A percentile compares a stretch with the other conserved stretches of the same genome.
Conservation (phyloP, 2,329 filamentous ascomycete genomes). For the Colletotrichum spaethianum region DNA sequence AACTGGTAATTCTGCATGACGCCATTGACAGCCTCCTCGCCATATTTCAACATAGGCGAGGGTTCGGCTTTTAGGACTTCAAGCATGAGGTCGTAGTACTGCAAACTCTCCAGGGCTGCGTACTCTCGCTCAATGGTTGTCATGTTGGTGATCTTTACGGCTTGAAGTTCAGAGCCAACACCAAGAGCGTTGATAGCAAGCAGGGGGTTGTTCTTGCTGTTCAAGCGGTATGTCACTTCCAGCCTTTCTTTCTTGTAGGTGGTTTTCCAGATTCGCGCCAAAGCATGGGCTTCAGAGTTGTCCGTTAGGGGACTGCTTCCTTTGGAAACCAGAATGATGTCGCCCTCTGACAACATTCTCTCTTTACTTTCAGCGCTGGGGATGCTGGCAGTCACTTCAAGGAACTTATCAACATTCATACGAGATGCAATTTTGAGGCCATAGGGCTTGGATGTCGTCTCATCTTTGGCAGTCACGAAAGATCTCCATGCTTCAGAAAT, state of each 20-base stretch:
- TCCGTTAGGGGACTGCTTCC: slow-evolving; percentile 78
- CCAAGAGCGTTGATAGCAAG: slow-evolving; percentile 68
- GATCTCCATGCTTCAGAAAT: slow-evolving; percentile 96
- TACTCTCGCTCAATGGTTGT: slow-evolving; percentile 97
- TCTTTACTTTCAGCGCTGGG: slow-evolving; percentile 79
- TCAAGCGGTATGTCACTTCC: slow-evolving; percentile 89
- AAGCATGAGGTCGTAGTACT: slow-evolving; percentile 96
- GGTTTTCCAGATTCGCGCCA: slow-evolving; percentile 86
- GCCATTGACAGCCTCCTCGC: slow-evolving; percentile 77
- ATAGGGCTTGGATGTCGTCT: slow-evolving; percentile 84
- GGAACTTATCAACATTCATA: slow-evolving; percentile 90
- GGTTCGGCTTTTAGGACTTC: slow-evolving; percentile 92
- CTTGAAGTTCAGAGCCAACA: slow-evolving; percentile 79
- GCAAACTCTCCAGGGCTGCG: slow-evolving; percentile 88
- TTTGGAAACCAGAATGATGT: slow-evolving; percentile 89
- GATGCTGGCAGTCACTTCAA: slow-evolving; percentile 91
- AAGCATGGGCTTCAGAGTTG: slow-evolving; percentile 79
- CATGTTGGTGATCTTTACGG: slow-evolving; percentile 90
- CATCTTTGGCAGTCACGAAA: slow-evolving; percentile 91
- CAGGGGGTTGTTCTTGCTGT: slow-evolving; percentile 75
- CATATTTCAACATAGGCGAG: slow-evolving; percentile 87
- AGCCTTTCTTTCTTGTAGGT: slow-evolving; percentile 85
- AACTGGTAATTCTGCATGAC: slow-evolving; percentile 85
- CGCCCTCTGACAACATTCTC: slow-evolving; percentile 82
- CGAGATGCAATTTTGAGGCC: slow-evolving; percentile 91